phyloP scores from a whole-genome alignment of 805 yeast genomes.

The Candida manassasensis region DNA sequence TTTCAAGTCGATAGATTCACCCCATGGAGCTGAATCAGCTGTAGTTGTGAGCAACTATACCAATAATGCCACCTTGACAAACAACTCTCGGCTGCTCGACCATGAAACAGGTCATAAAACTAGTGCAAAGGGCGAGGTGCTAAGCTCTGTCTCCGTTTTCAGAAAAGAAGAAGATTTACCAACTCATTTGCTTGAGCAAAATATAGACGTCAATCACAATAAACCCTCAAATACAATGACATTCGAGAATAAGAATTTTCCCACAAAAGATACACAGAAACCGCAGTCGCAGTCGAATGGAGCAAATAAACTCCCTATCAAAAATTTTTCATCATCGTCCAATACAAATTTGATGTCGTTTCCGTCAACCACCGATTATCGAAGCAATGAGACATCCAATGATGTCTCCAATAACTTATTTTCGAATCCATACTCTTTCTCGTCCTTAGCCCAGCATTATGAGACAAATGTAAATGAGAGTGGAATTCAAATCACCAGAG shows the following conservation, averaged over 20 bases:
- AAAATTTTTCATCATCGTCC: not conserved
- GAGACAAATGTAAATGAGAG: not conserved
- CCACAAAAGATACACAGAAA: not conserved
- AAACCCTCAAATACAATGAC: not conserved
- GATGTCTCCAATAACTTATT: not conserved
- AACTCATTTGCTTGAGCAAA: not conserved
- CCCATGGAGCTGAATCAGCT: too few species aligned
- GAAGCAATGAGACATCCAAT: too few species aligned
- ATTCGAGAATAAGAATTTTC: not conserved
- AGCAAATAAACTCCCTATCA: not conserved
- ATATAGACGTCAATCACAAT: not conserved
- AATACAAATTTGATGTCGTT: not conserved
- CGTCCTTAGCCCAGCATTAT: not conserved
- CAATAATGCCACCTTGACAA: too few species aligned
- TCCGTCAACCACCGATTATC: not conserved
- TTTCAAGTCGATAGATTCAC: too few species aligned
- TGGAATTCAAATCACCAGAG: conserved; percentile 1
- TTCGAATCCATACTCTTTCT: not conserved
- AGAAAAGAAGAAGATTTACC: too few species aligned
- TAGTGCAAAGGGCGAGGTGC: too few species aligned
- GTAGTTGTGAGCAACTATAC: too few species aligned
- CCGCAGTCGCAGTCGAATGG: too few species aligned
- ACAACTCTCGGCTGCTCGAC: too few species aligned
- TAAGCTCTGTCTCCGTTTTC: too few species aligned
- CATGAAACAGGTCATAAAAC: too few species aligned